Percentiles rank a stretch among this genome's conserved stretches.
phyloP scores from a whole-genome alignment of 805 yeast species.

The Candida piceae region DNA sequence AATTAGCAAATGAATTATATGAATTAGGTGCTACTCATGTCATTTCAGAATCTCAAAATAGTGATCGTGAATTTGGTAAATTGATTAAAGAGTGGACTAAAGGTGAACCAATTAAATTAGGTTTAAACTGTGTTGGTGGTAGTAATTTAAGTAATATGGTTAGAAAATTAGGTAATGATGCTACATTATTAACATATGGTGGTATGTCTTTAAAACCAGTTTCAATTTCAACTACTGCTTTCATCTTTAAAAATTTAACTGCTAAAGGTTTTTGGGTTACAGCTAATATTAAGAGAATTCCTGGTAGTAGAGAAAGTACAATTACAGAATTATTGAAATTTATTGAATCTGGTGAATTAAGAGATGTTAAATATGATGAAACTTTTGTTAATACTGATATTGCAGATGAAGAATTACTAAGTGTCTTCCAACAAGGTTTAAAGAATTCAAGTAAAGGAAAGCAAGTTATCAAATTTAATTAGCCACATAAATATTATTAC shows the following conservation, averaged over 20 bases:
- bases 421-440: constrained; percentile 41
- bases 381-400: constrained; percentile 27
- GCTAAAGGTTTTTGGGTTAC: constrained; percentile 95
- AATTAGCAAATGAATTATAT: constrained; percentile 45
- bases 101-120: constrained; percentile 60
- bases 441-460: constrained; percentile 37
- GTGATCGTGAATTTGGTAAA: constrained; percentile 59
- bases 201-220: constrained; percentile 98
- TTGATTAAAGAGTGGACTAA: constrained; percentile 51
- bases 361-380: constrained; percentile 42
- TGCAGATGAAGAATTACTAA: constrained; percentile 38
- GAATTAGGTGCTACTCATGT: constrained; percentile 82
- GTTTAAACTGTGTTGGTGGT: constrained; percentile 93
- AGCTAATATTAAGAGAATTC: constrained; percentile 52
- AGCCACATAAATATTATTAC: no score
- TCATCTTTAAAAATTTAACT: constrained; percentile 83
- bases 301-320: constrained; percentile 53
- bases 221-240: constrained; percentile 79
- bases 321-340: constrained; percentile 50
- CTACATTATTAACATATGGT: constrained; percentile 85
- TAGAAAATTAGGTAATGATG: constrained; percentile 70
- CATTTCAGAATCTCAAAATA: constrained; percentile 81
- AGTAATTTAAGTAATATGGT: constrained; percentile 76
- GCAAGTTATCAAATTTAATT: constrained; percentile 35
- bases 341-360: constrained; percentile 53